Base-by-base conservation (phyloP, 2,329 filamentous ascomycete genomes). In the Colletotrichum noveboracense region DNA sequence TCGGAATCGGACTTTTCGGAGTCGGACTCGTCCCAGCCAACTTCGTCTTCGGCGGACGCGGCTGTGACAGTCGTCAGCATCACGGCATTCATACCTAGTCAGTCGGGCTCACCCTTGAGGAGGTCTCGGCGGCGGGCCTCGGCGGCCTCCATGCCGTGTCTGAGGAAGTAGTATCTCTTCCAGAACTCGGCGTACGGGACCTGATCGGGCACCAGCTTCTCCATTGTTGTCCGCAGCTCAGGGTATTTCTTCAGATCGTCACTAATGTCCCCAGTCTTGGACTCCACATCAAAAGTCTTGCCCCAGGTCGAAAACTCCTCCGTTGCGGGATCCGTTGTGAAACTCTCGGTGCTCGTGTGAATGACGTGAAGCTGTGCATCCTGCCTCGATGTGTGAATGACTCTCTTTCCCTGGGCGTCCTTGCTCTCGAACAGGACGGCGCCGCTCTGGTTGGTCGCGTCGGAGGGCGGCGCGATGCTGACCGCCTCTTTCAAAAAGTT, bases 291-390 rank as follows among this genome's bases (percentile, higher is more conserved):
- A 82, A 98, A 98, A 0, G 88, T 88, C 77, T 91, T 88, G 71
- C 90, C 89, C 93, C 96, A 98, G 6, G 87, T 84, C 12, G 92
- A 89, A 87, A 94, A 98, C 83, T 97, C 93, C 16, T 91, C 89
- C 65, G 93, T 93, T 9, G 91, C 89, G 0, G 96, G 95, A 81
- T 98, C 96, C 81, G 94, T 94, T 71, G 91, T 91, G 85, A 98
- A 98, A 80, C 93, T 95, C 77, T 97, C 94, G 52, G 93, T 85
- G 24, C 93, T 94, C 6, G 95, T 96, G 84, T 99, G 97, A 75
- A 99, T 96, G 38, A 98, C 96, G 82, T 99, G 96, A 77, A 99
- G 88, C 85, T 98, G 97, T 1, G 97, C 97, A 81, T 99, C 97
- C 82, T 98, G 96, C 76, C 97, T 91, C 67, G 96, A 98, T 2